phyloP scores from a whole-genome alignment of 2,329 filamentous ascomycete genomes.

The Phoma sp. region DNA sequence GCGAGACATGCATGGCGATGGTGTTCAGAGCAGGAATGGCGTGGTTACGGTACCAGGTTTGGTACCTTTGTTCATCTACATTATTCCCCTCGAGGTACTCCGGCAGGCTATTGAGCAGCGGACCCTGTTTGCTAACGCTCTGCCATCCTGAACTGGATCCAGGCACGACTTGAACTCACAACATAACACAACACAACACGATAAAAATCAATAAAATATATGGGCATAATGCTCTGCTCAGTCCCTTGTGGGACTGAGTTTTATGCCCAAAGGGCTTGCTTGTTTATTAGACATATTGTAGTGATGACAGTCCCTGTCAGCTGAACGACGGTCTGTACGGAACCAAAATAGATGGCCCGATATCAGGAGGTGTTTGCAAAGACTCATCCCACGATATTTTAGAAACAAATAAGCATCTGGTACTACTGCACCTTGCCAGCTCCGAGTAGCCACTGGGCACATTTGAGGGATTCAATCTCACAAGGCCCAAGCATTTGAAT shows the following conservation, averaged over 20 bases:
- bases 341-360: too few relatives aligned
- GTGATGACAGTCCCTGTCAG: background rate
- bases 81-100: slow-evolving; percentile 5
- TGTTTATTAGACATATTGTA: background rate
- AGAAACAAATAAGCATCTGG: too few relatives aligned
- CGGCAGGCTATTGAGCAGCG: slow-evolving; percentile 12
- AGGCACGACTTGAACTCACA: slow-evolving; percentile 31
- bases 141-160: slow-evolving; percentile 24
- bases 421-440: too few relatives aligned
- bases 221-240: slow-evolving; percentile 42
- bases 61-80: slow-evolving; percentile 19
- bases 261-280: slow-evolving; percentile 30
- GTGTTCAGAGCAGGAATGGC: slow-evolving; percentile 17
- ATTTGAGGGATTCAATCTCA: too few relatives aligned
- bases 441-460: too few relatives aligned
- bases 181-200: slow-evolving; percentile 23
- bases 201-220: slow-evolving; percentile 41
- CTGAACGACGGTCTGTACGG: too few relatives aligned
- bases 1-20: slow-evolving; percentile 12
- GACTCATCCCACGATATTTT: too few relatives aligned
- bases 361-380: too few relatives aligned
- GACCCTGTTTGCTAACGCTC: slow-evolving; percentile 6
- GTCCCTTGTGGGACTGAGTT: slow-evolving; percentile 25
- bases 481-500: too few relatives aligned
- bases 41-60: slow-evolving; percentile 15